Conservation (phyloP, 2,329 filamentous ascomycete genomes). For the Aureobasidium sp. region DNA sequence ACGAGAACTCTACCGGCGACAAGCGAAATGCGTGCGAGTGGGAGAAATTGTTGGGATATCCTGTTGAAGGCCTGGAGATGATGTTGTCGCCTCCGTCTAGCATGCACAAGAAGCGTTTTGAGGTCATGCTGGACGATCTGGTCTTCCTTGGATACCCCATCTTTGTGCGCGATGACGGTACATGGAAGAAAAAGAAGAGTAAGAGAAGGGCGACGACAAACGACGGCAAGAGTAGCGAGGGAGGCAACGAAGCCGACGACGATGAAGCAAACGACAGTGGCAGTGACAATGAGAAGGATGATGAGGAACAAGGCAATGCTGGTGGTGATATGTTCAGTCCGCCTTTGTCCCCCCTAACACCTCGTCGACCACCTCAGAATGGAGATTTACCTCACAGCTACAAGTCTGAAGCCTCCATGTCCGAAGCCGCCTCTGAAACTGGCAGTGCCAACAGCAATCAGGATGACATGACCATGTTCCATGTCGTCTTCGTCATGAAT, state of each 20-base stretch:
- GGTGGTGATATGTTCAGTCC: conserved; percentile 1
- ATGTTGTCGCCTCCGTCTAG: conserved; percentile 68
- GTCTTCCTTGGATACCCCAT: conserved; percentile 78
- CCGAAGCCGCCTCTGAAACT: conserved; percentile 25
- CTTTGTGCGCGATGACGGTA: conserved; percentile 70
- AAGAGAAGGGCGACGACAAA: conserved; percentile 3
- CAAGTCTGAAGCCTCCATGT: not conserved
- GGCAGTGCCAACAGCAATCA: conserved; percentile 27
- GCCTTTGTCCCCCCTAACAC: not conserved
- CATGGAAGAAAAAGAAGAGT: conserved; percentile 52
- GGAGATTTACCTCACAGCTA: not conserved
- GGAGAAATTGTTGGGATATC: conserved; percentile 68
- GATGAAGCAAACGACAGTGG: conserved; percentile 2
- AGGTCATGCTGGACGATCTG: conserved; percentile 72
- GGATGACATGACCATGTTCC: conserved; percentile 89
- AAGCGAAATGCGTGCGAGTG: conserved; percentile 33
- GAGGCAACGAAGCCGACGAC: not conserved
- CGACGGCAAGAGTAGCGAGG: not conserved
- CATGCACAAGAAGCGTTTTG: conserved; percentile 76
- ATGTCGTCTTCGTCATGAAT: conserved; percentile 85
- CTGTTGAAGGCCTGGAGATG: conserved; percentile 70
- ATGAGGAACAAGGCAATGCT: not conserved
- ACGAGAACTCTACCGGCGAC: not conserved
- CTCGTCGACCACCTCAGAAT: not conserved
- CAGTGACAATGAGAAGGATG: conserved; percentile 5